These are phyloP conservation scores for Moesziomyces sp. DNA, from an alignment of 1,284 basidiomycete genomes.

Conservation along the genomic window DNA sequence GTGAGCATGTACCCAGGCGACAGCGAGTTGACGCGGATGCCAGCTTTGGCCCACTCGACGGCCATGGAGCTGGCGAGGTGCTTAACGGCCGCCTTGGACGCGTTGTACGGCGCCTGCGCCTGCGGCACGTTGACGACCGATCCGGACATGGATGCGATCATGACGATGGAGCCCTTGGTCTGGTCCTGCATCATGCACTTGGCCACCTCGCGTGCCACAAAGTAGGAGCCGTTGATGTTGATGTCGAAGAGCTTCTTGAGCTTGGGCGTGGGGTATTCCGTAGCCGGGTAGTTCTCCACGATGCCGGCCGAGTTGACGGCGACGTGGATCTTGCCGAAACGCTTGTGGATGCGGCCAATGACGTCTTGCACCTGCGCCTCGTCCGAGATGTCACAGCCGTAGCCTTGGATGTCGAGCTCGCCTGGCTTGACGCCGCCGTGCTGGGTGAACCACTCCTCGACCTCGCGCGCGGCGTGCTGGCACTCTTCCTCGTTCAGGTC, in stretches of 20 bases:
- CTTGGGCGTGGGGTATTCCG: conserved; percentile 76
- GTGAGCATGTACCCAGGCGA: conserved; percentile 73
- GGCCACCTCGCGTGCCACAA: conserved; percentile 91
- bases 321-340: conserved; percentile 82
- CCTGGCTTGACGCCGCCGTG: conserved; percentile 74
- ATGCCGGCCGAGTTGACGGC: conserved; percentile 74
- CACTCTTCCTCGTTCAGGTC: conserved; percentile 84
- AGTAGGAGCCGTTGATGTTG: conserved; percentile 86
- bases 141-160: conserved; percentile 87
- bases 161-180: conserved; percentile 79
- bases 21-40: conserved; percentile 79
- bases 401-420: conserved; percentile 78
- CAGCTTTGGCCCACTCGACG: conserved; percentile 88
- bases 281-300: conserved; percentile 89
- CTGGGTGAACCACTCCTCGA: conserved; percentile 73
- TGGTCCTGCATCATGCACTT: conserved; percentile 73
- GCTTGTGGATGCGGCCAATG: conserved; percentile 65
- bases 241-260: conserved; percentile 78
- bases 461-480: conserved; percentile 78
- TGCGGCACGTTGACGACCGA: conserved; percentile 78
- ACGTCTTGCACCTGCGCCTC: conserved; percentile 71
- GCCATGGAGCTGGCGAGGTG: conserved; percentile 87
- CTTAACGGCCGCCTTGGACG: conserved; percentile 81
- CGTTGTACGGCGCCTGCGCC: conserved; percentile 94
- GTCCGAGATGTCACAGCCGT: conserved; percentile 88